Percentiles rank a stretch among this genome's conserved stretches.
These are phyloP conservation scores for Termitomyces sp. DNA, from an alignment of 768 basidiomycete species.

Conservation along the genomic window DNA sequence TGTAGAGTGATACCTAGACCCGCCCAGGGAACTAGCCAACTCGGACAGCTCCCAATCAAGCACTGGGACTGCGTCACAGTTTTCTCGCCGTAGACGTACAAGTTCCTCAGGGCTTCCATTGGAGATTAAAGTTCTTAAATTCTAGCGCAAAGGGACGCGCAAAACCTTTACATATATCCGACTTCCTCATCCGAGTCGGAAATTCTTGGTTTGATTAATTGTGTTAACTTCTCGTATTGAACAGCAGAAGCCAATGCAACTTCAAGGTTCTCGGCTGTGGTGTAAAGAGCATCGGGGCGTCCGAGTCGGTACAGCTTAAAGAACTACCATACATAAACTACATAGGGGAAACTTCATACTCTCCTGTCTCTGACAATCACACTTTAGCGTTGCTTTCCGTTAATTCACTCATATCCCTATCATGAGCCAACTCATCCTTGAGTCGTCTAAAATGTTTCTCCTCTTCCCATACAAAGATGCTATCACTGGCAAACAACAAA, in stretches of 20 bases:
- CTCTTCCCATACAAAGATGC: conserved; percentile 42
- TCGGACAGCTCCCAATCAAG: too few relatives aligned
- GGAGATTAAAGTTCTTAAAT: background rate
- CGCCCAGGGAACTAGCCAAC: too few relatives aligned
- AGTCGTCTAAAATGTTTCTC: conserved; percentile 34
- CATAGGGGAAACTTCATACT: background rate
- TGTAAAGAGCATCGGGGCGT: background rate
- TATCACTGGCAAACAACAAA: conserved; percentile 39
- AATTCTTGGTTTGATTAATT: background rate
- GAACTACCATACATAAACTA: background rate
- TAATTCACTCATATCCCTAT: conserved; percentile 17
- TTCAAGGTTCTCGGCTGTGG: background rate
- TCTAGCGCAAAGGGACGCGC: background rate
- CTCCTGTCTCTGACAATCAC: background rate
- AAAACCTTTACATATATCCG: background rate
- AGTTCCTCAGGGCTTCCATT: background rate
- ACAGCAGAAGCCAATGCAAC: background rate
- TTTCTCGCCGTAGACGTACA: background rate
- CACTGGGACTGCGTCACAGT: background rate
- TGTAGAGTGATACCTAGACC: too few relatives aligned
- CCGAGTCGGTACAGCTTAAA: background rate
- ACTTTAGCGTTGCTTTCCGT: conserved; percentile 4
- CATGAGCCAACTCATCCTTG: conserved; percentile 27
- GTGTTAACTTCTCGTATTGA: background rate
- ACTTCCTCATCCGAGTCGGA: background rate